Conservation (phyloP, 192 early-diverging fungal genomes). For the Backusella tarrabulga region DNA sequence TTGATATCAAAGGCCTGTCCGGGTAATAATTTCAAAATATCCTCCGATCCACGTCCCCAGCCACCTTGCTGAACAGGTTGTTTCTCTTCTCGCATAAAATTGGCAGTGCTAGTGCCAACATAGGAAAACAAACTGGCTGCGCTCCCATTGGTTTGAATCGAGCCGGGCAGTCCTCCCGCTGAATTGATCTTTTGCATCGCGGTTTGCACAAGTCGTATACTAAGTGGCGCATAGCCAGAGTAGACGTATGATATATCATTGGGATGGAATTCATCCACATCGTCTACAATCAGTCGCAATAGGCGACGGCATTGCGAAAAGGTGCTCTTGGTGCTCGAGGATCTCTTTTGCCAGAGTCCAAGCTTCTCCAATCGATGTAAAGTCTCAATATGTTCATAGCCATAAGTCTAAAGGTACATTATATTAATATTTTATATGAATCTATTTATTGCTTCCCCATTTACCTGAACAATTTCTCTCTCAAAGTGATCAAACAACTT, state of each 20-base stretch:
- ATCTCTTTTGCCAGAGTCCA: conserved; percentile 62
- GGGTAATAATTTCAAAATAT: conserved; percentile 74
- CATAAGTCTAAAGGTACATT: conserved; percentile 72
- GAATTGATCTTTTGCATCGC: conserved; percentile 44
- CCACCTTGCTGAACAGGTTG: conserved; percentile 44
- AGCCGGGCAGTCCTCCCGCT: conserved; percentile 26
- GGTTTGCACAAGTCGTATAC: conserved; percentile 86
- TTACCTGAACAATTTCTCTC: conserved; percentile 78
- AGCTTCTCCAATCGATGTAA: conserved; percentile 72
- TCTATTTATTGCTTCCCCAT: not conserved
- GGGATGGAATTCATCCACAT: conserved; percentile 81
- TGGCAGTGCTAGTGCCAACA: conserved; percentile 26
- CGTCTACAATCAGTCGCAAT: conserved; percentile 81
- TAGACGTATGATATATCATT: conserved; percentile 92
- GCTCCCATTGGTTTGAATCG: conserved; percentile 32
- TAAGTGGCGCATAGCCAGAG: conserved; percentile 92
- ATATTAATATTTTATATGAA: not conserved
- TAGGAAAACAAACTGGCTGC: conserved; percentile 43
- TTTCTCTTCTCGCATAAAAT: conserved; percentile 28
- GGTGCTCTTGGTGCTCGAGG: conserved; percentile 38
- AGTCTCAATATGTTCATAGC: conserved; percentile 85
- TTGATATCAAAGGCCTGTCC: conserved; percentile 80
- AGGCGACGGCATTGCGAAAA: conserved; percentile 64
- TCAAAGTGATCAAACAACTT: conserved; percentile 83
- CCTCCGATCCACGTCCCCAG: conserved; percentile 86